phyloP scores from a whole-genome alignment of 2,329 filamentous ascomycete species.

The Penicillium capsulatum region DNA sequence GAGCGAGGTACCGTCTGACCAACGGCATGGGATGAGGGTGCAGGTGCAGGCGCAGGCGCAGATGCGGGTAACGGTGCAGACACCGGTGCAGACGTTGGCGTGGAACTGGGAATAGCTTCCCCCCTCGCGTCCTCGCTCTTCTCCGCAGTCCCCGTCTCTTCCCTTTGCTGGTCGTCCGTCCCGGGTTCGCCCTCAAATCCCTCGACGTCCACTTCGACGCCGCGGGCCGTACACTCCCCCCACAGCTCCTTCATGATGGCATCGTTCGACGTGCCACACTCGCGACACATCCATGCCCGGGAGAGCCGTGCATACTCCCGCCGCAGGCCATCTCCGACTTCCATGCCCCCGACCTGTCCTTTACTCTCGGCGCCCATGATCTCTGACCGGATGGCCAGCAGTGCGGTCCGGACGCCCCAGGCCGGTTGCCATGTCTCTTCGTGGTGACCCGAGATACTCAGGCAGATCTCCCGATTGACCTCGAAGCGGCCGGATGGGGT shows the following conservation, averaged over 20 bases:
- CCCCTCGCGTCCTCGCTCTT: conserved; percentile 21
- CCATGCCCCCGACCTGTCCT: conserved; percentile 86
- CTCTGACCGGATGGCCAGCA: conserved; percentile 65
- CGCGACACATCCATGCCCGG: conserved; percentile 61
- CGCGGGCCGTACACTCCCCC: conserved; percentile 29
- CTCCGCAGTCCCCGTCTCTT: conserved; percentile 53
- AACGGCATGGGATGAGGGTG: not conserved
- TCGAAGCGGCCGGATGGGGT: conserved; percentile 92
- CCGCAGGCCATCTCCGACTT: conserved; percentile 65
- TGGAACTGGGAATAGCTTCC: conserved; percentile 2
- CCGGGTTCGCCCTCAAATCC: conserved; percentile 38
- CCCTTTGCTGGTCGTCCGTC: not conserved
- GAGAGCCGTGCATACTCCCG: conserved; percentile 66
- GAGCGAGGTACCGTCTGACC: not conserved
- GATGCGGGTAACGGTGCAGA: not conserved
- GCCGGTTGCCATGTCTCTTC: conserved; percentile 99
- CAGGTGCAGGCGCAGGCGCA: not conserved
- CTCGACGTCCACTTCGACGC: conserved; percentile 34
- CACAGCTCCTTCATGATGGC: conserved; percentile 36
- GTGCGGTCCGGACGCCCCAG: conserved; percentile 89
- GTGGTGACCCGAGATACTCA: conserved; percentile 90
- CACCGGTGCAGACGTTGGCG: not conserved
- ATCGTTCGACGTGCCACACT: conserved; percentile 59
- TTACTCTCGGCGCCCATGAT: conserved; percentile 91
- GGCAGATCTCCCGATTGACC: conserved; percentile 92